These are phyloP conservation scores for Hansenula anomala DNA, from an alignment of 1,139 yeast species.

Conservation along the genomic window DNA sequence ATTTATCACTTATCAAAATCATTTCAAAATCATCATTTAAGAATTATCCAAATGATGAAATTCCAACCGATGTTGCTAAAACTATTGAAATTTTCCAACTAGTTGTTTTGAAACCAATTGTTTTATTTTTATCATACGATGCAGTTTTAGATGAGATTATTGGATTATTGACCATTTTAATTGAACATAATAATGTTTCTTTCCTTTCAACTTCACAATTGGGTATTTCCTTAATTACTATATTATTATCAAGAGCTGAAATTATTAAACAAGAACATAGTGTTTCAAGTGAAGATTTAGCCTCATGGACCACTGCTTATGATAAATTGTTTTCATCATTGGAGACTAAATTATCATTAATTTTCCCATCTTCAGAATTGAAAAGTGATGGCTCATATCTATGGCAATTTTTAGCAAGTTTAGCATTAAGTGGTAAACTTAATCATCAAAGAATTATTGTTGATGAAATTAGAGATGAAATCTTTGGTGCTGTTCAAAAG, in stretches of 20 bases:
- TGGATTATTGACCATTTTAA: constrained; percentile 70
- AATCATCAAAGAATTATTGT: constrained; percentile 93
- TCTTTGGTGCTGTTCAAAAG: constrained; percentile 80
- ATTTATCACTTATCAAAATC: constrained; percentile 76
- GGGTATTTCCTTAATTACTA: constrained; percentile 84
- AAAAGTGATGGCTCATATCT: constrained; percentile 77
- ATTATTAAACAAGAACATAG: constrained; percentile 80
- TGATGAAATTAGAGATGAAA: constrained; percentile 91
- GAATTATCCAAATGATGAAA: constrained; percentile 42
- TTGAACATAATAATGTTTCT: constrained; percentile 68
- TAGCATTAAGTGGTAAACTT: constrained; percentile 88
- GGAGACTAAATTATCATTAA: constrained; percentile 70
- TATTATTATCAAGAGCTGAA: constrained; percentile 88
- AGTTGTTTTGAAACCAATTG: constrained; percentile 81
- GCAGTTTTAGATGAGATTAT: constrained; percentile 78
- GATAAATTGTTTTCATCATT: constrained; percentile 75
- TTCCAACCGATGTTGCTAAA: constrained; percentile 53
- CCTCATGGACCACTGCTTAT: constrained; percentile 78
- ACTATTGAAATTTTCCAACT: constrained; percentile 77
- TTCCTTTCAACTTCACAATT: constrained; percentile 77
- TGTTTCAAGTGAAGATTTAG: constrained; percentile 38
- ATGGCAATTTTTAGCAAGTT: constrained; percentile 96
- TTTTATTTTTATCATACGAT: constrained; percentile 73
- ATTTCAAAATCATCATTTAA: constrained; percentile 76
- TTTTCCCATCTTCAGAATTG: constrained; percentile 75